Evolutionary conservation across 805 yeast genomes (phyloP), one percentile per base, ranked within the genome.

Genomic region (Jamesozyma spencerorum): DNA sequence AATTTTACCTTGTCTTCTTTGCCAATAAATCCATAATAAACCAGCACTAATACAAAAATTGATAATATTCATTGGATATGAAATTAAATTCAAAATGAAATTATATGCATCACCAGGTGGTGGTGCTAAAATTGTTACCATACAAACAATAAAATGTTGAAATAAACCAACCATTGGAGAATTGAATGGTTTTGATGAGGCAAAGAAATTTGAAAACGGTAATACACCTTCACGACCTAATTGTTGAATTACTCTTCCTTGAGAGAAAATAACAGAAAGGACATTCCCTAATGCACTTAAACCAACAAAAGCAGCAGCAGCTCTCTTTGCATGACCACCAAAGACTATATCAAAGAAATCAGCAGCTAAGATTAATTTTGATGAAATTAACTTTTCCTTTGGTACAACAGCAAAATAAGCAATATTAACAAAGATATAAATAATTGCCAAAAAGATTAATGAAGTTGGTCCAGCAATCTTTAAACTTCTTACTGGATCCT

Each of bases 81-180:
- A 78, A 51, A 83, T 80, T 66, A 85, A 69, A 62, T 85, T 84
- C 60, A 82, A 59, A 49, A 85, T 76, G 58, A 85, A 81, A 60
- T 82, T 81, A 66, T 83, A 85, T 36, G 94, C 94, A 56, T 84
- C 94, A 42, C 92, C 94, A 19, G 88, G 84, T 15, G 92, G 90
- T 32, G 85, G 85, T 3, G 90, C 92, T 35, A 83, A 55, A 45
- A 85, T 75, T 37, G 86, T 78, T 39, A 85, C 68, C 31, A 81
- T 62, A 65, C 88, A 82, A 14, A 84, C 79, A 35, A 79, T 60
- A 75, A 85, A 84, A 57, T 85, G 94, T 59, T 81, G 81, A 50
- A 79, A 68, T 39, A 85, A 65, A 38, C 90, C 94, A 33, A 77
- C 74, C 47, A 75, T 62, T 34, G 94, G 94, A 2, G 92, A 69